phyloP scores from a whole-genome alignment of 164 flowering plant species.

The Magnolia changhungtana region DNA sequence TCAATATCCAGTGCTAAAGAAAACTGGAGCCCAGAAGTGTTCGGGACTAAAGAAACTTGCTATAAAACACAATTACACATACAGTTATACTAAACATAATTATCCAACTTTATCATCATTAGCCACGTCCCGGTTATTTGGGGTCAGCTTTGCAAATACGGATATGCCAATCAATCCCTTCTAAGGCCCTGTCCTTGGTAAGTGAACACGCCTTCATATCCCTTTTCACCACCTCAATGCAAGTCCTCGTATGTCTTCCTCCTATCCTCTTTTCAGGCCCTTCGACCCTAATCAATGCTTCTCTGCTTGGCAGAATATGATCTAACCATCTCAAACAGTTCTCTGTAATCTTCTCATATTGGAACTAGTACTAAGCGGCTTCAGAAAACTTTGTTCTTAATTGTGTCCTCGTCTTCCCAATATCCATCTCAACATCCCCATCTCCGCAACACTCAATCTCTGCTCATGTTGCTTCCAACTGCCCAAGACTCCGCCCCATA shows the following conservation, averaged over 20 bases:
- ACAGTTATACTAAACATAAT: neutral
- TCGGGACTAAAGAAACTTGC: neutral
- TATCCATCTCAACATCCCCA: neutral
- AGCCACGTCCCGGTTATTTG: neutral
- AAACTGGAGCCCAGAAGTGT: neutral
- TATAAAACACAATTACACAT: neutral
- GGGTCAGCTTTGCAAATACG: neutral
- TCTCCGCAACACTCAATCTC: neutral
- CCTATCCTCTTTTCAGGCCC: neutral
- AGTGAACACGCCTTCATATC: neutral
- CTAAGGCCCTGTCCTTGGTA: neutral
- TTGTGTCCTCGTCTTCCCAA: neutral
- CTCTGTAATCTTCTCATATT: neutral
- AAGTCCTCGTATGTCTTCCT: neutral
- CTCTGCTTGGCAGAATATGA: neutral
- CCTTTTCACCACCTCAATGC: neutral
- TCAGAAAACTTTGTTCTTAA: neutral
- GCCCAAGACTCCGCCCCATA: neutral
- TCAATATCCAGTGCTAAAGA: neutral
- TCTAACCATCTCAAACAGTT: neutral
- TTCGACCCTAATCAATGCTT: neutral
- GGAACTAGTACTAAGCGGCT: neutral
- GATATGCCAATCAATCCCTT: too few relatives aligned
- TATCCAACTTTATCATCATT: neutral
- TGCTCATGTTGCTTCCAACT: neutral